These are phyloP conservation scores for Exutisphaerella laricina DNA, from an alignment of 2,329 filamentous ascomycete genomes.

Conservation along the genomic window DNA sequence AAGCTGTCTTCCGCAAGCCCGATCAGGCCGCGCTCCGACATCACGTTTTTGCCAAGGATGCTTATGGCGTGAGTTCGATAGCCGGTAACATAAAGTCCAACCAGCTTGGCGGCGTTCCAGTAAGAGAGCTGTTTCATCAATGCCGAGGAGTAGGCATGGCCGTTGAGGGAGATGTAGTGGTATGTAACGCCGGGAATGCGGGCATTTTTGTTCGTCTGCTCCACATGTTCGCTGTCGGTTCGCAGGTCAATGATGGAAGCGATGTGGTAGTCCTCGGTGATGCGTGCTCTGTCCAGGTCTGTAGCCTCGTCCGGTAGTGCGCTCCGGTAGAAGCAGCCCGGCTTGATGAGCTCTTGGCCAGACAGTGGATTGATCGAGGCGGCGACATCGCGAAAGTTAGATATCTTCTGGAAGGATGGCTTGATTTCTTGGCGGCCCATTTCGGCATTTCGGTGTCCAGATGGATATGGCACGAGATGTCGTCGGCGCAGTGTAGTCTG, in stretches of 20 bases:
- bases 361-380: constrained; percentile 58
- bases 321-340: constrained; percentile 25
- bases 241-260: constrained; percentile 73
- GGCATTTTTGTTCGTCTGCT: constrained; percentile 52
- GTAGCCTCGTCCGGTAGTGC: constrained; percentile 62
- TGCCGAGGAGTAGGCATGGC: constrained; percentile 61
- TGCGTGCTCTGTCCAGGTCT: constrained; percentile 53
- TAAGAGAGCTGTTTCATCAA: constrained; percentile 64
- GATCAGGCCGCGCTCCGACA: constrained; percentile 65
- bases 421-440: too few relatives aligned
- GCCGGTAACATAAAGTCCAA: constrained; percentile 59
- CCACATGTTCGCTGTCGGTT: constrained; percentile 53
- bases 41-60: constrained; percentile 63
- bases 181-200: constrained; percentile 61
- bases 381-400: constrained; percentile 75
- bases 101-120: constrained; percentile 58
- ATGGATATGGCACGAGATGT: too few relatives aligned
- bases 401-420: constrained; percentile 55
- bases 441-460: too few relatives aligned
- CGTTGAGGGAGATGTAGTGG: constrained; percentile 66
- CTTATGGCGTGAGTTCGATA: constrained; percentile 64
- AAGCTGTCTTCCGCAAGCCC: constrained; percentile 66
- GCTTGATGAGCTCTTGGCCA: constrained; percentile 39
- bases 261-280: constrained; percentile 58
- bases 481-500: too few relatives aligned